These are phyloP conservation scores for Ustilago lituana DNA, from an alignment of 1,284 basidiomycete species.

Conservation along the genomic window DNA sequence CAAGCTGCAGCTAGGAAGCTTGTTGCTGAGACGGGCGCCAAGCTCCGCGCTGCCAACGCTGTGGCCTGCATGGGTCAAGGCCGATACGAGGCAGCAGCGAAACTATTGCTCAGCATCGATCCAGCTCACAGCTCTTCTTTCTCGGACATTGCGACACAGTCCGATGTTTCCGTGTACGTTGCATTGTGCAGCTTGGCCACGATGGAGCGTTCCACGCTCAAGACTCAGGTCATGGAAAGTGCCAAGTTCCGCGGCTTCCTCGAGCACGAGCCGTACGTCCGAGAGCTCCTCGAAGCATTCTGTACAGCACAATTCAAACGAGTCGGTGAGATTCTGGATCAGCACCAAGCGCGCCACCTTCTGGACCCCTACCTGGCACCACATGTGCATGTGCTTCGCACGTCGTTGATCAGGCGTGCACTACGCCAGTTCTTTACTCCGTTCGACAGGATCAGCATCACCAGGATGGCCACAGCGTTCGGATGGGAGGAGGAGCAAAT, in stretches of 20 bases:
- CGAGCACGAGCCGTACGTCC: conserved; percentile 83
- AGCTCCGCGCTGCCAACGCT: conserved; percentile 80
- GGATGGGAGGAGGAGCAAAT: conserved; percentile 79
- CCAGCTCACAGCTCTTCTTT: conserved; percentile 22
- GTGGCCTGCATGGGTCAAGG: conserved; percentile 77
- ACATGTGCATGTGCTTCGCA: conserved; percentile 68
- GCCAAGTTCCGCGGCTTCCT: conserved; percentile 78
- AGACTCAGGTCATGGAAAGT: conserved; percentile 76
- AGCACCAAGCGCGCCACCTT: conserved; percentile 75
- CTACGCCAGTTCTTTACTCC: conserved; percentile 77
- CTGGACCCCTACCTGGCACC: conserved; percentile 78
- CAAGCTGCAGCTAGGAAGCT: conserved; percentile 33
- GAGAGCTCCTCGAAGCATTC: conserved; percentile 83
- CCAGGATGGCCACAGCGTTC: conserved; percentile 81
- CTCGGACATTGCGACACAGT: conserved; percentile 75
- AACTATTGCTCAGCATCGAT: conserved; percentile 77
- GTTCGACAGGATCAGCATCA: conserved; percentile 80
- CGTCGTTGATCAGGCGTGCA: conserved; percentile 69
- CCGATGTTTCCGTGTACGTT: conserved; percentile 84
- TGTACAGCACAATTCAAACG: conserved; percentile 82
- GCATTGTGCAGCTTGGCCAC: conserved; percentile 81
- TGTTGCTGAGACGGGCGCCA: conserved; percentile 72
- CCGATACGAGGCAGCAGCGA: conserved; percentile 80
- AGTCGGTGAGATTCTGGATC: conserved; percentile 77
- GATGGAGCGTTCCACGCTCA: conserved; percentile 77